These are phyloP conservation scores for Aphanomyces cochlioides DNA, from an alignment of 352 stramenopile genomes.

Conservation along the genomic window DNA sequence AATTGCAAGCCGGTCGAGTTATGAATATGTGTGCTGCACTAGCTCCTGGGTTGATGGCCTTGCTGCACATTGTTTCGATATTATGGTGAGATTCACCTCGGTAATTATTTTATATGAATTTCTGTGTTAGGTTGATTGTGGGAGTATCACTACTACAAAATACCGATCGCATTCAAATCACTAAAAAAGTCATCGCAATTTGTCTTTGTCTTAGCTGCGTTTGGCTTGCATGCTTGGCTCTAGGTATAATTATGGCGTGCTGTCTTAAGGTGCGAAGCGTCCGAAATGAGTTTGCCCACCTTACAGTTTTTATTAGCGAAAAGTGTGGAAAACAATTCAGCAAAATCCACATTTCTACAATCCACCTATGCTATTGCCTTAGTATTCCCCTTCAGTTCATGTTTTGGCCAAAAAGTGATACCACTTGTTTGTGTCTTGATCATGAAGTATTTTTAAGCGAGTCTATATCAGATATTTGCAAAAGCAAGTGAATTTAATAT, in stretches of 20 bases:
- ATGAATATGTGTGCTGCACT: background rate
- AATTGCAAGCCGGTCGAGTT: conserved; percentile 1
- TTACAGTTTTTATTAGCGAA: background rate
- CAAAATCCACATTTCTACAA: background rate
- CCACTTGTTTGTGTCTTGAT: too few species aligned
- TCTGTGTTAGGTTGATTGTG: background rate
- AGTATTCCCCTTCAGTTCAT: background rate
- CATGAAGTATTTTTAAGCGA: too few species aligned
- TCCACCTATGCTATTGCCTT: background rate
- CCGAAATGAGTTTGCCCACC: too few species aligned
- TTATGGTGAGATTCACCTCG: background rate
- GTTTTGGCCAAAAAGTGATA: too few species aligned
- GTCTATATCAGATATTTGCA: too few species aligned
- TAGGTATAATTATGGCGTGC: background rate
- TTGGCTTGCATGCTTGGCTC: background rate
- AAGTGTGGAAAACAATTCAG: background rate
- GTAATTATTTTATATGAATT: background rate
- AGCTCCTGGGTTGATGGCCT: background rate
- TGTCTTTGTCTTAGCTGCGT: background rate
- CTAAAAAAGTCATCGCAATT: background rate
- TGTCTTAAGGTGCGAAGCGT: background rate
- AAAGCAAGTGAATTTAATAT: too few species aligned
- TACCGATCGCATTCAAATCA: background rate
- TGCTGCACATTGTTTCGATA: background rate
- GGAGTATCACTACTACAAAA: background rate